These are phyloP conservation scores for Yarrowia deformans DNA, from an alignment of 805 yeast species.

Conservation along the genomic window DNA sequence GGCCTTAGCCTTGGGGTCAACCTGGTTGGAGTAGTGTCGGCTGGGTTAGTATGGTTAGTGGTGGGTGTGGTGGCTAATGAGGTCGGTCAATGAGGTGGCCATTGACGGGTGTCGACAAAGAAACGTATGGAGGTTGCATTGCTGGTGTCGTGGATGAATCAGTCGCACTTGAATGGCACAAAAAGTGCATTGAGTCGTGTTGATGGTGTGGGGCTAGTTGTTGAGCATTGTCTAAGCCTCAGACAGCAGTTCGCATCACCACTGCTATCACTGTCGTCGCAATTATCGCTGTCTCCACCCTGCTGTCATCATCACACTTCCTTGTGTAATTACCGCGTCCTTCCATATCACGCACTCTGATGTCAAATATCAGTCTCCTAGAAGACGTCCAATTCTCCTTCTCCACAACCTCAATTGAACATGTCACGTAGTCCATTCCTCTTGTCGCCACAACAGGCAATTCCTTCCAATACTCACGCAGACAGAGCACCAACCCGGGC, in stretches of 20 bases:
- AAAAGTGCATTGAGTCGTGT: background rate
- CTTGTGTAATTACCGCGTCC: constrained; percentile 7
- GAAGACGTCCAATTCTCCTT: background rate
- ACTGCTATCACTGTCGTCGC: background rate
- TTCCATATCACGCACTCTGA: background rate
- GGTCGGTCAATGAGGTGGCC: background rate
- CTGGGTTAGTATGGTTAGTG: constrained; percentile 24
- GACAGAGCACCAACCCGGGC: constrained; percentile 40
- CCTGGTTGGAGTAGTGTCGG: constrained; percentile 49
- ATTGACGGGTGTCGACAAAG: too few relatives aligned
- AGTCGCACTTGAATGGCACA: background rate
- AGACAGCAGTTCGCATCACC: too few relatives aligned
- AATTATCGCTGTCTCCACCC: background rate
- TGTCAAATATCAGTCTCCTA: background rate
- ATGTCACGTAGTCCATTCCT: constrained; percentile 2
- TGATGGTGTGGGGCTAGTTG: too few relatives aligned
- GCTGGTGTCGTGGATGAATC: background rate
- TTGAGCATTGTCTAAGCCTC: too few relatives aligned
- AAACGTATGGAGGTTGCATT: background rate
- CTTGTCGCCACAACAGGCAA: background rate
- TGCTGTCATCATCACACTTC: background rate
- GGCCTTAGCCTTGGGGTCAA: constrained; percentile 91
- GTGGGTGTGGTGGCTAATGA: background rate
- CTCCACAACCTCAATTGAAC: constrained; percentile 22
- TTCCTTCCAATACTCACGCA: constrained; percentile 33